These are phyloP conservation scores for Limtongia smithiae DNA, from an alignment of 805 yeast genomes.

Conservation along the genomic window DNA sequence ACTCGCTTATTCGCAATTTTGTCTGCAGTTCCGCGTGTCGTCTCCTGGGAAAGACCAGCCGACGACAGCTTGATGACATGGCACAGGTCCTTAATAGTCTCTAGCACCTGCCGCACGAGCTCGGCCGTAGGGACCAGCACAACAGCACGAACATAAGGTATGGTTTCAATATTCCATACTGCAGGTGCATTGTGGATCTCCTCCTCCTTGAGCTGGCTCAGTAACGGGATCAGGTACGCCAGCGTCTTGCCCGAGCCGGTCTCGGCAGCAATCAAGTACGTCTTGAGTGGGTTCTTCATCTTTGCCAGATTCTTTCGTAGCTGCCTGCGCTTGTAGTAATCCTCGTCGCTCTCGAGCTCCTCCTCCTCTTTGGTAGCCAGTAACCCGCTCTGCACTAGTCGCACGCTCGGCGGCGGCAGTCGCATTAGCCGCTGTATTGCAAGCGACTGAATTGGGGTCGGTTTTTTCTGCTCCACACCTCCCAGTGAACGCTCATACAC, in stretches of 20 bases:
- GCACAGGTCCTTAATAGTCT: slow-evolving; percentile 35
- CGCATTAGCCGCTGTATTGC: slow-evolving; percentile 47
- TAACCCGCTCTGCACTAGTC: slow-evolving; percentile 4
- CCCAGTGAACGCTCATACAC: slow-evolving; percentile 50
- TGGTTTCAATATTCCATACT: slow-evolving; percentile 37
- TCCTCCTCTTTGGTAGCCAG: slow-evolving; percentile 1
- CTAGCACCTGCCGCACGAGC: slow-evolving; percentile 72
- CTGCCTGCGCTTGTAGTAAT: slow-evolving; percentile 13
- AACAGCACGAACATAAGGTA: slow-evolving; percentile 59
- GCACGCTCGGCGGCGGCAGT: slow-evolving; percentile 19
- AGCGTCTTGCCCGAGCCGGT: slow-evolving; percentile 97
- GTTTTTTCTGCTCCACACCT: slow-evolving; percentile 37
- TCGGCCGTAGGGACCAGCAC: slow-evolving; percentile 90
- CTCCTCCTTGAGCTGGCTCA: slow-evolving; percentile 63
- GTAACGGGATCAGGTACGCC: slow-evolving; percentile 76
- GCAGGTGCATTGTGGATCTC: slow-evolving; percentile 42
- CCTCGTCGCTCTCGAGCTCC: slow-evolving; percentile 16
- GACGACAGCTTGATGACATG: slow-evolving; percentile 28
- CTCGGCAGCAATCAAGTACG: slow-evolving; percentile 86
- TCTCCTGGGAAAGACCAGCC: slow-evolving; percentile 32
- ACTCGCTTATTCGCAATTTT: slow-evolving; percentile 44
- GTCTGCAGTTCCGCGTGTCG: slow-evolving; percentile 15
- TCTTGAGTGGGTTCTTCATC: slow-evolving; percentile 44
- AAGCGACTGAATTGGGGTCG: slow-evolving; percentile 82
- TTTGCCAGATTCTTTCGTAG: slow-evolving; percentile 14